Percentiles rank a stretch among this genome's conserved stretches.
These are phyloP conservation scores for Phytophthora hybrid DNA, from an alignment of 352 stramenopile genomes.

Conservation along the genomic window DNA sequence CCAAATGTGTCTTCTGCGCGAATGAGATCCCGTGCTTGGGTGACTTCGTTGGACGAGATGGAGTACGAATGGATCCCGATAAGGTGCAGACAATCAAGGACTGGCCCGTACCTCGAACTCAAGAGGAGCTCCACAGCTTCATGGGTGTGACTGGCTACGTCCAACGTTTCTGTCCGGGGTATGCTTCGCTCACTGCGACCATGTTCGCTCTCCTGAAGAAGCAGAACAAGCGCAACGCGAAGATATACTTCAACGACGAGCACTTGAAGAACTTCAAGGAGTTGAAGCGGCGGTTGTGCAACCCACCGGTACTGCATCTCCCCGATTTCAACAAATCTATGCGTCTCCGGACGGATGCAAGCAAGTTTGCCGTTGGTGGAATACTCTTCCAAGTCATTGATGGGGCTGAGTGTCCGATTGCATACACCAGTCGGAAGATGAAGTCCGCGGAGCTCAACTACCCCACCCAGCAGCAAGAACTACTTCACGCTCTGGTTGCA, in stretches of 20 bases:
- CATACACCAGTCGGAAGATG: not conserved
- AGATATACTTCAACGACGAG: no score
- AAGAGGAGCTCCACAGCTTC: conserved; percentile 12
- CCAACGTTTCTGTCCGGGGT: no score
- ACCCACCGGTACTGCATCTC: not conserved
- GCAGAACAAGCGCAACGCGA: not conserved
- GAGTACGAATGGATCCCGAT: conserved; percentile 6
- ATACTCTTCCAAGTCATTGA: conserved; percentile 2
- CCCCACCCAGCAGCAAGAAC: no score
- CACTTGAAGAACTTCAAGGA: not conserved
- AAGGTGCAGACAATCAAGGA: conserved; percentile 10
- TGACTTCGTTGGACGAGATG: not conserved
- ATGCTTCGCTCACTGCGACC: no score
- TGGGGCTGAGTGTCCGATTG: conserved; percentile 4
- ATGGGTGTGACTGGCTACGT: conserved; percentile 5
- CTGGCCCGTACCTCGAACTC: not conserved
- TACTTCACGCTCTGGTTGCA: no score
- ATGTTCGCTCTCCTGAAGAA: not conserved
- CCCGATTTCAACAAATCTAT: conserved; percentile 3
- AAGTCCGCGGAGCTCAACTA: no score
- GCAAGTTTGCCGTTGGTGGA: conserved; percentile 10
- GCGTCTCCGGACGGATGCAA: conserved; percentile 5
- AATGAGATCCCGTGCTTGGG: no score
- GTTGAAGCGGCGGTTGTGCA: conserved; percentile 4
- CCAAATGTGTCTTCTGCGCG: no score